Evolutionary conservation across 768 basidiomycete genomes (phyloP).

Genomic region (Boletales sp.): DNA sequence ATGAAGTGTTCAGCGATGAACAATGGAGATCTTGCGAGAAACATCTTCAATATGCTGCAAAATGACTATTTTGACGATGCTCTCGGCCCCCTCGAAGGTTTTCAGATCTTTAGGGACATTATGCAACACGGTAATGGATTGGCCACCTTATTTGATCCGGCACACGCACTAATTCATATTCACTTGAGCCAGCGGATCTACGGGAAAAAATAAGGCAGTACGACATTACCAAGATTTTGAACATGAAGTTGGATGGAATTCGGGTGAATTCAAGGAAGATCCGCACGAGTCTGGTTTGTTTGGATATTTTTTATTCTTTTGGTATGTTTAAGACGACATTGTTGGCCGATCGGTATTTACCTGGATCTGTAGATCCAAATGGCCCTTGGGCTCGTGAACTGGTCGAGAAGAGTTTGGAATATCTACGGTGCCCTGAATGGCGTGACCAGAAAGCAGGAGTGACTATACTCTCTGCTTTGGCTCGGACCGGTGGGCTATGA

Average conservation of each 20-base stretch:
- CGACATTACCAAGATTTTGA: no score
- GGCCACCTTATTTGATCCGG: no score
- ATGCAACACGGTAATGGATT: neutral
- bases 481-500: conserved; percentile 1
- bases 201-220: no score
- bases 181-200: no score
- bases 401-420: neutral
- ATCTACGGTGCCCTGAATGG: neutral
- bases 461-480: conserved; percentile 2
- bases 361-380: no score
- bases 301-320: no score
- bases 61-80: conserved; percentile 23
- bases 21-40: conserved; percentile 1
- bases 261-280: no score
- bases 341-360: no score
- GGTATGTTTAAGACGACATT: no score
- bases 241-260: no score
- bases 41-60: conserved; percentile 16
- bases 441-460: conserved; percentile 5
- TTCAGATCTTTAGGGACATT: neutral
- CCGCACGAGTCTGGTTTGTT: no score
- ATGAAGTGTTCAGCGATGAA: conserved; percentile 7
- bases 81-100: conserved; percentile 8
- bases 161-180: no score
- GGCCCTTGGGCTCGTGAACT: neutral